Evolutionary conservation across 108 stramenopile genomes (phyloP).

Genomic region (Skeletonema marinoi): DNA sequence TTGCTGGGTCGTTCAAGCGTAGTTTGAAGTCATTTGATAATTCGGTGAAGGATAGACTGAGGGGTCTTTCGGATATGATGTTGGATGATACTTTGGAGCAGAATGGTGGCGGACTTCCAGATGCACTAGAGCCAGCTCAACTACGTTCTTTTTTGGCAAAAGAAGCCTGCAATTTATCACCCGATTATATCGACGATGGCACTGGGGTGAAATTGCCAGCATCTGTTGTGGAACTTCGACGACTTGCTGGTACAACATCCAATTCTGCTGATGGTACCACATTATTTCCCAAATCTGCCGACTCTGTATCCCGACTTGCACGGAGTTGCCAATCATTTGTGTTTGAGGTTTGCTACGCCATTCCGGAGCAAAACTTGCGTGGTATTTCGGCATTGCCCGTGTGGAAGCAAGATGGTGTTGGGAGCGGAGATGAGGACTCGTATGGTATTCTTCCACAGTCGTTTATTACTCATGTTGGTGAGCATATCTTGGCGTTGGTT

Average conservation of each 20-base stretch:
- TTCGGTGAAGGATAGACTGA: constrained; percentile 61
- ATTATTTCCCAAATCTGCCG: constrained; percentile 61
- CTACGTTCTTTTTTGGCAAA: constrained; percentile 76
- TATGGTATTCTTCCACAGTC: constrained; percentile 84
- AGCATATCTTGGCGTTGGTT: constrained; percentile 85
- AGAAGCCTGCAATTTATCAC: constrained; percentile 47
- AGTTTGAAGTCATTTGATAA: constrained; percentile 58
- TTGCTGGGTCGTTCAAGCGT: constrained; percentile 66
- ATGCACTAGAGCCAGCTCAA: constrained; percentile 68
- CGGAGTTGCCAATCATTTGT: constrained; percentile 75
- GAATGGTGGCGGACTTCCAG: constrained; percentile 46
- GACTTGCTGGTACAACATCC: constrained; percentile 22
- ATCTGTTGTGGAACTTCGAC: constrained; percentile 52
- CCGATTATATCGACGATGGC: constrained; percentile 28
- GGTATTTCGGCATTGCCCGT: constrained; percentile 67
- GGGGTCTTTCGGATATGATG: constrained; percentile 52
- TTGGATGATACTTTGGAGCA: constrained; percentile 36
- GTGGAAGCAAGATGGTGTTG: constrained; percentile 64
- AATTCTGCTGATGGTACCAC: constrained; percentile 7
- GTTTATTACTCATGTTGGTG: constrained; percentile 85
- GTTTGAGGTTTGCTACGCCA: constrained; percentile 82
- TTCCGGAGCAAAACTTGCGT: constrained; percentile 66
- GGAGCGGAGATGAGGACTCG: constrained; percentile 50
- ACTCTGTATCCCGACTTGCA: constrained; percentile 58
- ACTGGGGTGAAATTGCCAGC: constrained; percentile 35